Percentiles rank a stretch among this genome's conserved stretches.
Conservation (phyloP, 1,284 basidiomycete species). For the Violaceomyces palustris region DNA sequence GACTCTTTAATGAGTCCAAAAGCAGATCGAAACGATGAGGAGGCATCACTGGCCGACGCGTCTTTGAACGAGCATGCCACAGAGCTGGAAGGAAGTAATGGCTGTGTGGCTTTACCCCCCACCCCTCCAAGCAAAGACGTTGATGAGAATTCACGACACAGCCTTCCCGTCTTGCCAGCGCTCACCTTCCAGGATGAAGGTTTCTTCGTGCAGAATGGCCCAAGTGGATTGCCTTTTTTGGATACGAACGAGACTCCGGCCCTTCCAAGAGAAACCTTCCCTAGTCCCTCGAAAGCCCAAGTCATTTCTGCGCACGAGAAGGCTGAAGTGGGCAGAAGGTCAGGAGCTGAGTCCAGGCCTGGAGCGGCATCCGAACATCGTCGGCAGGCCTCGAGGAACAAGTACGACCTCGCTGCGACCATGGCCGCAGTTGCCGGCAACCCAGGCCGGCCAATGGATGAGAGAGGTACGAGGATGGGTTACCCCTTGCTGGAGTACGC, state of each 20-base stretch:
- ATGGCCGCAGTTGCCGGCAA: conserved; percentile 27
- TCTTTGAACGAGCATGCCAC: conserved; percentile 14
- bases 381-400: conserved; percentile 1
- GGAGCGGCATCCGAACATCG: background rate
- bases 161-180: conserved; percentile 13
- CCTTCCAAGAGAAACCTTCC: background rate
- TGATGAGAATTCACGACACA: conserved; percentile 1
- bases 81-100: conserved; percentile 4
- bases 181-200: conserved; percentile 26
- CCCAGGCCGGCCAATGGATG: background rate
- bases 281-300: background rate
- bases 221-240: background rate
- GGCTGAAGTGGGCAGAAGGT: conserved; percentile 9
- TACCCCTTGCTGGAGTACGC: conserved; percentile 21
- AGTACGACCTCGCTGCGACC: conserved; percentile 5
- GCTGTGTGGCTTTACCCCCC: conserved; percentile 6
- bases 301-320: conserved; percentile 4
- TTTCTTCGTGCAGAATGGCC: conserved; percentile 19
- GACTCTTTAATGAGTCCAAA: too few species aligned
- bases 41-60: conserved; percentile 6
- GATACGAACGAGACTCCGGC: background rate
- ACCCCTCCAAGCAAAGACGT: conserved; percentile 27
- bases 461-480: conserved; percentile 8
- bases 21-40: conserved; percentile 16
- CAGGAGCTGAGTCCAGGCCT: conserved; percentile 19